Evolutionary conservation across 257 asterid species (phyloP).

Genomic region (Primulina tabacum): DNA sequence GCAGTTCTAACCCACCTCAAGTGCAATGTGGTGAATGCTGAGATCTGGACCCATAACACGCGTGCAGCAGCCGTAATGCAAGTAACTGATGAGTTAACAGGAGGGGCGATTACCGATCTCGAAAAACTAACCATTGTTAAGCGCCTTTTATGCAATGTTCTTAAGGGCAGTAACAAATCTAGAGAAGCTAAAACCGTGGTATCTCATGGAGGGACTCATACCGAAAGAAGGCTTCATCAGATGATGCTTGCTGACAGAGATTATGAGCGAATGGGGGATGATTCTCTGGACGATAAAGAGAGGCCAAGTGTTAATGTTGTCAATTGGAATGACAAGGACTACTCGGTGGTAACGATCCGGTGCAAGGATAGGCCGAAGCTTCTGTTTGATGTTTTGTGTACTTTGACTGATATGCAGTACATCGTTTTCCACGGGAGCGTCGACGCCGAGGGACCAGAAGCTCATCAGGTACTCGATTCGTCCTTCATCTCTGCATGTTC

Average conservation of each 20-base stretch:
- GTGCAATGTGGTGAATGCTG: conserved; percentile 89
- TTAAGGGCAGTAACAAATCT: conserved; percentile 72
- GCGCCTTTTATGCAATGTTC: conserved; percentile 70
- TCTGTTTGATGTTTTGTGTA: conserved; percentile 78
- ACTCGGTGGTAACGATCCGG: conserved; percentile 76
- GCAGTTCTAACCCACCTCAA: conserved; percentile 89
- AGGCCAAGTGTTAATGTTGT: conserved; percentile 79
- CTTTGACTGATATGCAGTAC: conserved; percentile 93
- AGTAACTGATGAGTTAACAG: conserved; percentile 70
- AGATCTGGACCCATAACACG: conserved; percentile 98
- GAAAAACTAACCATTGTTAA: conserved; percentile 61
- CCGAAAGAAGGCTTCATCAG: conserved; percentile 90
- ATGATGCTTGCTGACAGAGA: conserved; percentile 97
- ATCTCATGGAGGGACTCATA: conserved; percentile 64
- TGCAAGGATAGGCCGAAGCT: conserved; percentile 97
- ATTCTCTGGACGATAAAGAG: conserved; percentile 44
- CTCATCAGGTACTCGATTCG: conserved; percentile 62
- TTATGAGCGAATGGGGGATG: conserved; percentile 54
- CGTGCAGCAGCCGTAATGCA: conserved; percentile 97
- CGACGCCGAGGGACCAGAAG: conserved; percentile 77
- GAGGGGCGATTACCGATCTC: conserved; percentile 60
- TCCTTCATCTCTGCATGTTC: background rate
- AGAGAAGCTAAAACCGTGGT: conserved; percentile 82
- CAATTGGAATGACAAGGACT: conserved; percentile 92
- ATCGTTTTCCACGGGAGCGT: conserved; percentile 92